Conservation (phyloP, 148 eudicot genomes). For the Bassia scoparia region DNA sequence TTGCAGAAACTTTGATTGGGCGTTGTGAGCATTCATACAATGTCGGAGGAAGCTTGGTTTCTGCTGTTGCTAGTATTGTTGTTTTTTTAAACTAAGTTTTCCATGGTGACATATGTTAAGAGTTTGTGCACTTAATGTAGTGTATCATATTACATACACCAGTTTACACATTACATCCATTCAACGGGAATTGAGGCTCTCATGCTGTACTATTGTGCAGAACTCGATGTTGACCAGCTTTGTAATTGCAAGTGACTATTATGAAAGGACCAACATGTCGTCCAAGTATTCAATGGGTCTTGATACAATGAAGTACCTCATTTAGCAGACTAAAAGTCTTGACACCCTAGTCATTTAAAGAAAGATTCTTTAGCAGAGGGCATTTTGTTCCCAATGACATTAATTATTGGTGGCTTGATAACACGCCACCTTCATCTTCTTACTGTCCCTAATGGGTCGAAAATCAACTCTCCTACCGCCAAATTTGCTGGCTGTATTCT, state of each 20-base stretch:
- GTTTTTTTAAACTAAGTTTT: constrained; percentile 8
- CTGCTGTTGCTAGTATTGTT: constrained; percentile 70
- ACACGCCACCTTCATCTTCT: constrained; percentile 80
- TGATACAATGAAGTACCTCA: constrained; percentile 42
- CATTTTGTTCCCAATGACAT: constrained; percentile 90
- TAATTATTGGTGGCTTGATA: constrained; percentile 64
- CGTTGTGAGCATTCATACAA: constrained; percentile 72
- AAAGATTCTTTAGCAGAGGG: constrained; percentile 69
- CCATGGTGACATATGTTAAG: not conserved
- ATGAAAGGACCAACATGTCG: constrained; percentile 88
- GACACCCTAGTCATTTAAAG: constrained; percentile 89
- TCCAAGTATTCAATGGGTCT: constrained; percentile 50
- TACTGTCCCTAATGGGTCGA: constrained; percentile 99
- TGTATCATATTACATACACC: not conserved
- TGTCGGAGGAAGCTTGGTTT: constrained; percentile 79
- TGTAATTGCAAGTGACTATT: constrained; percentile 79
- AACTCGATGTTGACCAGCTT: constrained; percentile 89
- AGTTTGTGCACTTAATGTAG: not conserved
- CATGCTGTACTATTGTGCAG: constrained; percentile 50
- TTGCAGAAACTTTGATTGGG: constrained; percentile 70
- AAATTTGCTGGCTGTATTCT: constrained; percentile 93
- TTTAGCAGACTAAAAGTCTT: constrained; percentile 67
- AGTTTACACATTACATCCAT: not conserved
- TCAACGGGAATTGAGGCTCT: constrained; percentile 6
- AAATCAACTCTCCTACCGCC: constrained; percentile 98